phyloP scores from a whole-genome alignment of 257 asterid genomes.

The Solanum medicagineum region DNA sequence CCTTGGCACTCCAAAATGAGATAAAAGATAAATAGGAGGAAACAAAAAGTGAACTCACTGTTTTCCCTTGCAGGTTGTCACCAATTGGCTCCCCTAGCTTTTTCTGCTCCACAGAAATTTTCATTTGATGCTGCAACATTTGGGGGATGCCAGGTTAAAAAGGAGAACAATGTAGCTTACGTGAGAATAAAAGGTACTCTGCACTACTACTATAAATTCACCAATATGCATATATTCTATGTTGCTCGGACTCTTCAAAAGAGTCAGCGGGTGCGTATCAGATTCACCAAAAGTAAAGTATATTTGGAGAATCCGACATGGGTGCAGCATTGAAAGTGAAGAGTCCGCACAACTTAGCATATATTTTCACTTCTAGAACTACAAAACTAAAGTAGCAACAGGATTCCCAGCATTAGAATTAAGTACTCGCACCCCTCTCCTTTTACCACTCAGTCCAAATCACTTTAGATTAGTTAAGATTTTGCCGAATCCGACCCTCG shows the following conservation, averaged over 20 bases:
- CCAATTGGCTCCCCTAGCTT: conserved; percentile 78
- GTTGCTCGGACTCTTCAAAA: too few relatives aligned
- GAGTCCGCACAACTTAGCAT: background rate
- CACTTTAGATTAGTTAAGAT: background rate
- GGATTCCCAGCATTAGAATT: background rate
- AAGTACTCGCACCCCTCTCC: background rate
- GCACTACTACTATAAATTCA: background rate
- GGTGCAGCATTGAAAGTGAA: too few relatives aligned
- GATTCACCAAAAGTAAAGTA: too few relatives aligned
- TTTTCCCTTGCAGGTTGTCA: conserved; percentile 80
- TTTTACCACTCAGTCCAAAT: background rate
- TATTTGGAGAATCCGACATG: too few relatives aligned
- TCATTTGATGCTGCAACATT: conserved; percentile 54
- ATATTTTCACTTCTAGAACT: background rate
- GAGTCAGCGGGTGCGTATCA: too few relatives aligned
- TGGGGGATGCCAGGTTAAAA: background rate
- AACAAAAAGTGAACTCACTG: conserved; percentile 28
- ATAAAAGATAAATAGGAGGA: background rate
- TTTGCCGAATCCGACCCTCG: too few relatives aligned
- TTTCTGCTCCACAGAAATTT: conserved; percentile 47
- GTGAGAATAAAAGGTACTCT: background rate
- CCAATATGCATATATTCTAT: background rate
- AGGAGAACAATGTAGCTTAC: background rate
- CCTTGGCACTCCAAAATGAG: background rate
- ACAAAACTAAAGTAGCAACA: background rate